These are phyloP conservation scores for Amphirosellinia nigrospora DNA, from an alignment of 495 filamentous ascomycete genomes.

Conservation along the genomic window DNA sequence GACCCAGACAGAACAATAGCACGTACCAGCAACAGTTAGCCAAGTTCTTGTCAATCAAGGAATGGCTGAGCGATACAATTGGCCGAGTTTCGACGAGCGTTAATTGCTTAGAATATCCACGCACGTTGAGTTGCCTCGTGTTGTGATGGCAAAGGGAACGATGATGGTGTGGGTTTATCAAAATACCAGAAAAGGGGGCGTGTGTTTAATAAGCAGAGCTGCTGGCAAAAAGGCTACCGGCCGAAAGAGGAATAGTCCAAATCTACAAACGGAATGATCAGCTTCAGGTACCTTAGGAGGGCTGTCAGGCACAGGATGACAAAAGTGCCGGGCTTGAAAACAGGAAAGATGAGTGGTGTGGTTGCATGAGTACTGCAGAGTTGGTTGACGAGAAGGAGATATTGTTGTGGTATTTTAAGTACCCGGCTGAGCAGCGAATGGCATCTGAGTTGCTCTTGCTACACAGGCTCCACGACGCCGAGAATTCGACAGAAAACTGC, in stretches of 20 bases:
- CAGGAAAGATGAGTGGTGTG: background rate
- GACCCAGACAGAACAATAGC: background rate
- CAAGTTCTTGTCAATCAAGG: background rate
- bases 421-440: background rate
- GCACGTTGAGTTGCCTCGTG: background rate
- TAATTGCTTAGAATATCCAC: background rate
- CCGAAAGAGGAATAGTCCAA: conserved; percentile 24
- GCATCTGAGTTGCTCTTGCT: conserved; percentile 17
- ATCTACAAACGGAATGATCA: conserved; percentile 30
- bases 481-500: conserved; percentile 4
- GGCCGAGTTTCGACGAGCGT: background rate
- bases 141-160: background rate
- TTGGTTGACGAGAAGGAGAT: background rate
- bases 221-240: background rate
- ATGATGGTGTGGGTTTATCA: conserved; percentile 9
- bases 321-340: conserved; percentile 1
- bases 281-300: conserved; percentile 20
- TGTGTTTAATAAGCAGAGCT: background rate
- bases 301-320: conserved; percentile 4
- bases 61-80: background rate
- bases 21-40: conserved; percentile 15
- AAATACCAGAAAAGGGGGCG: conserved; percentile 3
- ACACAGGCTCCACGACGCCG: conserved; percentile 5
- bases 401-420: background rate
- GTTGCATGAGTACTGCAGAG: background rate